Conservation (phyloP, 163 green algal genomes). For the Scenedesmus sp. region DNA sequence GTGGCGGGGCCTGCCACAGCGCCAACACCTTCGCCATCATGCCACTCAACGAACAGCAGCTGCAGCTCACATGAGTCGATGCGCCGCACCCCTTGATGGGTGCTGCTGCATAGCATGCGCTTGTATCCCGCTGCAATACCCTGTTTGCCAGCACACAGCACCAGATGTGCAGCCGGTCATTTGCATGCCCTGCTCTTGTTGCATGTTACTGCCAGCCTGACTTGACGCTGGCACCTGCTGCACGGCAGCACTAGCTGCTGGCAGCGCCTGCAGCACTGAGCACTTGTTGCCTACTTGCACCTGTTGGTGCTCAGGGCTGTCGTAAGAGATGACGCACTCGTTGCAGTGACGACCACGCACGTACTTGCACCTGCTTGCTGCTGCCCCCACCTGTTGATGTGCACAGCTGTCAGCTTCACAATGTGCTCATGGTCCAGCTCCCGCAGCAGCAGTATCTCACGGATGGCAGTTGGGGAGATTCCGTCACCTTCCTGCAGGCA, state of each 20-base stretch:
- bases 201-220: too few species aligned
- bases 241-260: neutral
- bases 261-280: neutral
- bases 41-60: too few species aligned
- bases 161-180: too few species aligned
- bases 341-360: neutral
- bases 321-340: slow-evolving; percentile 57
- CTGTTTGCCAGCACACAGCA: too few species aligned
- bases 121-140: too few species aligned
- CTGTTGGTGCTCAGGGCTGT: slow-evolving; percentile 78
- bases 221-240: too few species aligned
- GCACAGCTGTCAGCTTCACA: slow-evolving; percentile 68
- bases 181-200: too few species aligned
- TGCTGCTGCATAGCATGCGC: too few species aligned
- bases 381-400: slow-evolving; percentile 68
- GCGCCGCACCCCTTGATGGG: too few species aligned
- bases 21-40: too few species aligned
- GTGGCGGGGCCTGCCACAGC: too few species aligned
- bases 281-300: neutral
- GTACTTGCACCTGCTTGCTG: neutral
- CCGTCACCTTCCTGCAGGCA: slow-evolving; percentile 84
- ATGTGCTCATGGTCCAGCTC: slow-evolving; percentile 74
- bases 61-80: too few species aligned
- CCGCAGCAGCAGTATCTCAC: slow-evolving; percentile 86
- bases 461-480: slow-evolving; percentile 84